Base-by-base conservation (phyloP, 306 rosid species). In the Gastrolobium villosum region DNA sequence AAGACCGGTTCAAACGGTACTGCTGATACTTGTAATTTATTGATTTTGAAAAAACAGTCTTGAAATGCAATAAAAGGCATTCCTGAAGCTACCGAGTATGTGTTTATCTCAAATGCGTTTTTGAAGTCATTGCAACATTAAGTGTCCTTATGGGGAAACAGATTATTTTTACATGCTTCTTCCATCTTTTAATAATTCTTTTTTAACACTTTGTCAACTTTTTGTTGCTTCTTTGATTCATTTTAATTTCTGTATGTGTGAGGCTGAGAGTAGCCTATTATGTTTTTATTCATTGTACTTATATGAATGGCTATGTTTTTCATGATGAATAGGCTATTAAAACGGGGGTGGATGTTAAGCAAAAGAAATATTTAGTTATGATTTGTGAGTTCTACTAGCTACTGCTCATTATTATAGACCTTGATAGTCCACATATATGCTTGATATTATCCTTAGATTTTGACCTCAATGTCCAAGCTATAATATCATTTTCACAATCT, bases 401-500 rank as follows among this genome's bases (percentile, higher is more conserved):
- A 2, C 41, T 9, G 3, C 65, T 60, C 30, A 26, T 35, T n/a
- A n/a, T n/a, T n/a, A 20, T 57, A 45, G 39, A 59, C 48, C 6
- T 35, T 44, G n/a, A 35, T 32, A 13, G 10, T 64, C 41, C 8
- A 10, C 60, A 76, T 65, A 30, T 1, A 75, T 63, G 72, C 34
- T 37, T 14, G 65, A 72, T 62, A 4, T 67, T 70, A 52, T 73
- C 55, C 49, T 72, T 34, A 48, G 49, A 28, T 50, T 48, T 65
- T 70, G 70, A 66, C 67, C 14, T 59, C 59, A 45, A 67, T 10
- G 20, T 53, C 26, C 55, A 26, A 66, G 9, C 59, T 44, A 15
- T 44, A 57, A 10, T 79, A 62, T 79, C 63, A 7, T 61, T 55
- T 40, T 70, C 63, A 62, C 64, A n/a, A 49, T 74, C 10, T 62